Conservation (phyloP, 2,329 filamentous ascomycete genomes). For the Metarhizium robertsii region DNA sequence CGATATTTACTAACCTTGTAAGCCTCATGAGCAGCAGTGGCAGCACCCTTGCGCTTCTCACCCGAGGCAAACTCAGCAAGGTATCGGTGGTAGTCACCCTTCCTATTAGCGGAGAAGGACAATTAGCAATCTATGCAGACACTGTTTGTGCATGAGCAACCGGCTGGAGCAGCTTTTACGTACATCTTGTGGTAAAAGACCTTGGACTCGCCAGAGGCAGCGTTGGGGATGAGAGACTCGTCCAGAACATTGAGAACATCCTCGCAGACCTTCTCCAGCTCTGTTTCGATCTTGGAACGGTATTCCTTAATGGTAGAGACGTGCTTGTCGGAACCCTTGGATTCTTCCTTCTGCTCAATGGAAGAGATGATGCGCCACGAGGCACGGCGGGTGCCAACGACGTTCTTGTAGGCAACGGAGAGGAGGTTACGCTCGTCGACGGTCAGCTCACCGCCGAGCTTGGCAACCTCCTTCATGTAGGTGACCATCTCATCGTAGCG, state of each 20-base stretch:
- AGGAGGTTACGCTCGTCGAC: constrained; percentile 99
- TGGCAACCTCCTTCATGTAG: constrained; percentile 99
- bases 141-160: not conserved
- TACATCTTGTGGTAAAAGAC: constrained; percentile 99
- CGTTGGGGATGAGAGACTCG: constrained; percentile 87
- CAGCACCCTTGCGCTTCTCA: constrained; percentile 84
- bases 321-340: constrained; percentile 94
- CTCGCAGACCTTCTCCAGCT: constrained; percentile 97
- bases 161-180: constrained; percentile 21
- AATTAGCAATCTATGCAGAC: not conserved
- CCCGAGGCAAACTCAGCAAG: constrained; percentile 88
- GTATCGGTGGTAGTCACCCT: constrained; percentile 95
- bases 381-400: constrained; percentile 93
- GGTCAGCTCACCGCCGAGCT: constrained; percentile 69
- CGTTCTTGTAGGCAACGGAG: constrained; percentile 99
- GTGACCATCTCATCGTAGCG: constrained; percentile 99
- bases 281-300: constrained; percentile 94
- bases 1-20: constrained; percentile 68
- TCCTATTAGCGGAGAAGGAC: constrained; percentile 46
- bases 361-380: constrained; percentile 99
- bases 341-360: constrained; percentile 99
- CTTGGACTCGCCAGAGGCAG: constrained; percentile 95
- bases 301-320: constrained; percentile 91
- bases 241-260: constrained; percentile 95
- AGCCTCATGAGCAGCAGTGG: constrained; percentile 81